A percentile compares a stretch with the other conserved stretches of the same genome.
Conservation (phyloP, 306 rosid genomes). For the Elaeagnus macrophylla region DNA sequence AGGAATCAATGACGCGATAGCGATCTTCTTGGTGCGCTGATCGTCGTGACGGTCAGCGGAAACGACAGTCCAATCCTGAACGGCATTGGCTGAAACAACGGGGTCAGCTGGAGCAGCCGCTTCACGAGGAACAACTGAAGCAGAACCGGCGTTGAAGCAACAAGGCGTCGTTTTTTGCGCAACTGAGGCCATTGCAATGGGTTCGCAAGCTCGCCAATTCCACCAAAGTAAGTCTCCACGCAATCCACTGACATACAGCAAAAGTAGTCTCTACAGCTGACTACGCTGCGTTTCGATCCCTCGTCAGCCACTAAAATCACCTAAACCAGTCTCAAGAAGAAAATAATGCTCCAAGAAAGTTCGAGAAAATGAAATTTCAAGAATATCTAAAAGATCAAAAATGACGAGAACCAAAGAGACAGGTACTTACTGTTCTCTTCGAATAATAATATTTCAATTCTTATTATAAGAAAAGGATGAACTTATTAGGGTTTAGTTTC, state of each 20-base stretch:
- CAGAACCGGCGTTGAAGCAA: constrained; percentile 20
- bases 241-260: constrained; percentile 77
- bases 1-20: constrained; percentile 45
- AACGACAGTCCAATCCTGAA: constrained; percentile 35
- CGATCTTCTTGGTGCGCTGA: constrained; percentile 39
- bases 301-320: constrained; percentile 6
- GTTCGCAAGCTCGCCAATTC: constrained; percentile 55
- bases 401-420: no score
- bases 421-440: no score
- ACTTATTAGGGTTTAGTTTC: no score
- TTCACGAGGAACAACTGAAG: constrained; percentile 14
- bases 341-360: no score
- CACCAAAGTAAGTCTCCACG: constrained; percentile 39
- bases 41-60: constrained; percentile 31
- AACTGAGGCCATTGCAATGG: constrained; percentile 92
- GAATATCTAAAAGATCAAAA: no score
- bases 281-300: constrained; percentile 2
- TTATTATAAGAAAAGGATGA: no score
- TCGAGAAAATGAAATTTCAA: no score
- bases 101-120: constrained; percentile 16
- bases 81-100: constrained; percentile 32
- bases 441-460: no score
- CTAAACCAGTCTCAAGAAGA: no score
- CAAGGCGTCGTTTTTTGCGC: constrained; percentile 74
- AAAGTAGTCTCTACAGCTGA: constrained; percentile 14